Percentiles rank a stretch among this genome's conserved stretches.
These are phyloP conservation scores for Botrytis fragariae DNA, from an alignment of 2,329 filamentous ascomycete genomes.

Conservation along the genomic window DNA sequence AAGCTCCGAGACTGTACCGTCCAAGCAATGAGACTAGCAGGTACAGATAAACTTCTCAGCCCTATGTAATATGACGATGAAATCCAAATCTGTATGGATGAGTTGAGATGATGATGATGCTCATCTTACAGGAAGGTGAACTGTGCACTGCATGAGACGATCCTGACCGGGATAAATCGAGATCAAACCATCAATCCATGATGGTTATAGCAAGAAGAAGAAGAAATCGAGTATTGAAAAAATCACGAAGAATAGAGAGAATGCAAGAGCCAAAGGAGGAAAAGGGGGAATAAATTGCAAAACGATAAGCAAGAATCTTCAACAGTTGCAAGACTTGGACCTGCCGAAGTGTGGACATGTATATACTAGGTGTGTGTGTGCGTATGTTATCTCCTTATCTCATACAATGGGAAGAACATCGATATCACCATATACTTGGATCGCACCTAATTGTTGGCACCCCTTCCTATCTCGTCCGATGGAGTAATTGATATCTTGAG, in stretches of 20 bases:
- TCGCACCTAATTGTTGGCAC: neutral
- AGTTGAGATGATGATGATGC: constrained; percentile 10
- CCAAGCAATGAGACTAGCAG: neutral
- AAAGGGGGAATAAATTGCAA: neutral
- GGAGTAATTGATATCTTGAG: neutral
- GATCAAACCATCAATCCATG: neutral
- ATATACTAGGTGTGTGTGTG: neutral
- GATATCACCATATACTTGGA: neutral
- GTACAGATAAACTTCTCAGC: constrained; percentile 17
- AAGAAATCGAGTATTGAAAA: neutral
- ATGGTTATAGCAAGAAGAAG: neutral
- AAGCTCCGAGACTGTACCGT: neutral
- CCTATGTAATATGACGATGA: neutral
- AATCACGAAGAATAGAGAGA: neutral
- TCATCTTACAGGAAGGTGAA: constrained; percentile 12
- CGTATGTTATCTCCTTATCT: neutral
- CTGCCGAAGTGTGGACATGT: neutral
- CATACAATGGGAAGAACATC: neutral
- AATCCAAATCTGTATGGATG: neutral
- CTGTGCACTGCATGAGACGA: constrained; percentile 13
- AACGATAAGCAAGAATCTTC: neutral
- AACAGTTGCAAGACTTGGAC: neutral
- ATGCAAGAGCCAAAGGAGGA: too few relatives aligned
- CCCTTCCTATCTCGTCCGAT: neutral
- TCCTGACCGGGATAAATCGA: neutral